Base-by-base conservation (phyloP, 1,284 basidiomycete species). In the Ceratobasidium papillatum region DNA sequence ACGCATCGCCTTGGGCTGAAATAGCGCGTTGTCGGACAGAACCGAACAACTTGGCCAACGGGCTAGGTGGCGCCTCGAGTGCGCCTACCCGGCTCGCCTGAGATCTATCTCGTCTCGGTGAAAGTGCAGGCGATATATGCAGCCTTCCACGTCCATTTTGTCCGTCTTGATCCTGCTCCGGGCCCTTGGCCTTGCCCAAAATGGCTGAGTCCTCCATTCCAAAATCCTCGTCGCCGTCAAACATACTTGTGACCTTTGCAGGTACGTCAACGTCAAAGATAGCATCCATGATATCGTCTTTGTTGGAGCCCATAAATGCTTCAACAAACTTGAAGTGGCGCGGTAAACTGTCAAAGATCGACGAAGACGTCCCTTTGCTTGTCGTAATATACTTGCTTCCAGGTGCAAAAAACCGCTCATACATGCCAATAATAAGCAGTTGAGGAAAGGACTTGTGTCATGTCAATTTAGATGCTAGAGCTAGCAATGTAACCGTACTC, bases 371-470 rank as follows among this genome's bases (percentile, higher is more conserved):
- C 52, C 85, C 85, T 76, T 84, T 86, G 59, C 88, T 84, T 0
- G 83, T 83, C 77, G 87, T 85, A 25, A 87, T 86, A 64, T 86
- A 82, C 56, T 81, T 84, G 74, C 84, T 84, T 1, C 87, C 86
- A 32, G 84, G 80, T 12, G 86, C 84, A 47, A 92, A 83, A 78
- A 87, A 89, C 4, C 94, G 87, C 82, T 98, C 95, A 82, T 95
- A 96, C 7, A 91, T 79, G 1, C 89, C 89, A 77, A 98, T 96
- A 59, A 86, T 79, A 52, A 96, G 82, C 27, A 98, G 86, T 71
- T 91, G 88, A 0, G 94, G 95, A 79, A 96, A 91, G 14, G 89
- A 89, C 87, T 91, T 34, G 27, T 34, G 22, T 12, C 22, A 9
- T 4, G 11, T 66, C 1, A 32, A 36, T 56, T 19, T 45, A 30